Conservation (phyloP, 306 rosid genomes). For the Malus fusca region DNA sequence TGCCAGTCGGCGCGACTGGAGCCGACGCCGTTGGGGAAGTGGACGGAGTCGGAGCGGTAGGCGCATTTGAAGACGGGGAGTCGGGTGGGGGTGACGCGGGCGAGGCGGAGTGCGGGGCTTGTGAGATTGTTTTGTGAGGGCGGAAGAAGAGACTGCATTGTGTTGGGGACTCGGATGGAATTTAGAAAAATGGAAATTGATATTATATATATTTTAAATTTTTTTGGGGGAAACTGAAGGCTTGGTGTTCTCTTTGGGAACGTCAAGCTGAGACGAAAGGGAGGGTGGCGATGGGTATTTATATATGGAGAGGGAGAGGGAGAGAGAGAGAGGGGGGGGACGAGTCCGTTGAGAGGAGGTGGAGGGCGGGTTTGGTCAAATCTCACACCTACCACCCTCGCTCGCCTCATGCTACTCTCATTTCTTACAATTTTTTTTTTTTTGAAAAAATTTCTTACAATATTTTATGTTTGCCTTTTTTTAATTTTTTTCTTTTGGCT, state of each 20-base stretch:
- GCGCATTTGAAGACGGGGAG: constrained; percentile 33
- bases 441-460: neutral
- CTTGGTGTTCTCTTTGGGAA: constrained; percentile 65
- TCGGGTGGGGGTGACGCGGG: constrained; percentile 26
- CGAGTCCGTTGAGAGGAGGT: constrained; percentile 18
- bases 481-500: neutral
- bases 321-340: neutral
- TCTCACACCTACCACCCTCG: constrained; percentile 66
- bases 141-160: constrained; percentile 57
- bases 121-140: constrained; percentile 31
- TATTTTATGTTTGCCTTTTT: neutral
- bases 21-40: constrained; percentile 37
- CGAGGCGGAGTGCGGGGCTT: neutral
- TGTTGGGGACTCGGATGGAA: neutral
- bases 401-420: neutral
- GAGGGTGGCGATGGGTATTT: constrained; percentile 19
- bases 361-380: constrained; percentile 45
- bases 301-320: constrained; percentile 20
- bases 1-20: constrained; percentile 74
- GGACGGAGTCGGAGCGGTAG: constrained; percentile 34
- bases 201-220: neutral
- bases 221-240: neutral
- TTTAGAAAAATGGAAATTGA: neutral
- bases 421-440: no score
- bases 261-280: constrained; percentile 59